Conservation (phyloP, 179 eudicot genomes). For the Silene vulgaris region DNA sequence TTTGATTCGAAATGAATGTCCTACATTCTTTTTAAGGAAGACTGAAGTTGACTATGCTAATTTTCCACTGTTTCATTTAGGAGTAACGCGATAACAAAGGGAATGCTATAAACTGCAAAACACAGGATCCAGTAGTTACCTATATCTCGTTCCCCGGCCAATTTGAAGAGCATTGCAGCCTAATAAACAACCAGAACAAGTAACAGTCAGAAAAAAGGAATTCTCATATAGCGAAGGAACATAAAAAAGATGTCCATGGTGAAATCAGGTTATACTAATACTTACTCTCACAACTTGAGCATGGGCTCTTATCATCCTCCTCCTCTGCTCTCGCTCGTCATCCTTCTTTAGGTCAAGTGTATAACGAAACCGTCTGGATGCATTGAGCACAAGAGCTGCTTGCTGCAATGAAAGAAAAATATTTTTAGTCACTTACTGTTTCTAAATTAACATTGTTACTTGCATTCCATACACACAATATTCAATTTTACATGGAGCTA, state of each 20-base stretch:
- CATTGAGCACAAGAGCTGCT: constrained; percentile 96
- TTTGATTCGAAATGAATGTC: too few relatives aligned
- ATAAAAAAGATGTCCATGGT: background rate
- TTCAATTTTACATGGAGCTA: too few relatives aligned
- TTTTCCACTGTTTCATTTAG: too few relatives aligned
- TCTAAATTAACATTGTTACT: too few relatives aligned
- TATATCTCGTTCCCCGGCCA: constrained; percentile 76
- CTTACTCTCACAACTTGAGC: constrained; percentile 91
- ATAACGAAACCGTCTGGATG: constrained; percentile 88
- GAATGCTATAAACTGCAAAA: background rate
- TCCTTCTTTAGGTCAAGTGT: constrained; percentile 72
- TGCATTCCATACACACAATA: too few relatives aligned
- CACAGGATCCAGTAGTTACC: constrained; percentile 38
- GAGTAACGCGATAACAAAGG: too few relatives aligned
- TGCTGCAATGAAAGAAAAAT: constrained; percentile 41
- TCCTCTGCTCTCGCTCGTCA: constrained; percentile 67
- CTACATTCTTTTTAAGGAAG: too few relatives aligned
- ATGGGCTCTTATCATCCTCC: constrained; percentile 88
- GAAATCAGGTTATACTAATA: too few relatives aligned
- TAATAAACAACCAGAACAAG: constrained; percentile 27
- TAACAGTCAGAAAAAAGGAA: background rate
- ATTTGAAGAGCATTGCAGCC: constrained; percentile 93
- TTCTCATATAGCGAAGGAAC: background rate
- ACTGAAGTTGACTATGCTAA: too few relatives aligned
- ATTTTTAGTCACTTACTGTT: too few relatives aligned